These are phyloP conservation scores for Plasmodium falciparum DNA, from an alignment of 169 alveolate genomes.

Conservation along the genomic window DNA sequence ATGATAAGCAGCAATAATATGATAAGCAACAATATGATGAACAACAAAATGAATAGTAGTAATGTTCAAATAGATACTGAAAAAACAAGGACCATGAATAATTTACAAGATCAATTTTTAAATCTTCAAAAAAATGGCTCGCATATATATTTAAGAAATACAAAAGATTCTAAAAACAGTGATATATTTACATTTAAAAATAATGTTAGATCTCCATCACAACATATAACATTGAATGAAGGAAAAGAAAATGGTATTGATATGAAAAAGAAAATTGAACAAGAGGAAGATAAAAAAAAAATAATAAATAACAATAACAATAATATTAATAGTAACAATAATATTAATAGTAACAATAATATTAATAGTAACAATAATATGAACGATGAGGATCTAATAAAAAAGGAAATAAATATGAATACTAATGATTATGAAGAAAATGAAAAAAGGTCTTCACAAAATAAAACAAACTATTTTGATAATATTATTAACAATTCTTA, in stretches of 20 bases:
- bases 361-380: background rate
- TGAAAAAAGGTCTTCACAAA: background rate
- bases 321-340: no score
- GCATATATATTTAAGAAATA: background rate
- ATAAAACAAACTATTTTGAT: constrained; percentile 8
- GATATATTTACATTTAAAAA: constrained; percentile 12
- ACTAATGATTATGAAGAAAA: constrained; percentile 12
- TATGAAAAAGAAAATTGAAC: background rate
- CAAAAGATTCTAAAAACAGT: background rate
- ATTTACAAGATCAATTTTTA: background rate
- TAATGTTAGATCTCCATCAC: constrained; percentile 10
- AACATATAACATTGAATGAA: constrained; percentile 13
- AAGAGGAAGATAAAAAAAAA: background rate
- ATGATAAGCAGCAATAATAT: background rate
- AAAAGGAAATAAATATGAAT: background rate
- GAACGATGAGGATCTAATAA: background rate
- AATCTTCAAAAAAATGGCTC: background rate
- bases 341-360: no score
- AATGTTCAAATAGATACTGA: background rate
- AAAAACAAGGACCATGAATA: background rate
- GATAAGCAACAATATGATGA: background rate
- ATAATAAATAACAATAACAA: background rate
- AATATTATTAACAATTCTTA: constrained; percentile 7
- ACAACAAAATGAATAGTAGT: background rate
- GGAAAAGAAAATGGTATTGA: constrained; percentile 6